These are phyloP conservation scores for Calonectria multiphialidica DNA, from an alignment of 2,329 filamentous ascomycete species.

Conservation along the genomic window DNA sequence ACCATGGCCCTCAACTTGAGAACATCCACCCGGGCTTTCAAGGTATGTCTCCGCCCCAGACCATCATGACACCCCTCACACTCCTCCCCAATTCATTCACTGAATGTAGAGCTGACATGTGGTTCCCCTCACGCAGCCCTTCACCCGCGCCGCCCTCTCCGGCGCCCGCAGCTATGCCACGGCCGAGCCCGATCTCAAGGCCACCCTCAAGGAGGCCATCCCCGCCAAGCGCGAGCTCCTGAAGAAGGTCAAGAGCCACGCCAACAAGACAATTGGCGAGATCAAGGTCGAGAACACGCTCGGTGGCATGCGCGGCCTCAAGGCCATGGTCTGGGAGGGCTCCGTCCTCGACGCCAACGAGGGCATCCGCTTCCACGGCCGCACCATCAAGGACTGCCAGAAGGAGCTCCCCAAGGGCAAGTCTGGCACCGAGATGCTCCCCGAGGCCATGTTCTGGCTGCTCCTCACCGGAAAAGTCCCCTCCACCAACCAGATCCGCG, in stretches of 20 bases:
- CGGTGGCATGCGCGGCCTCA: slow-evolving; percentile 96
- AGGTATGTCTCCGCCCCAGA: slow-evolving; percentile 59
- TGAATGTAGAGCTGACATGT: slow-evolving; percentile 6
- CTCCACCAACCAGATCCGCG: slow-evolving; percentile 82
- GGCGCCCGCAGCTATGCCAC: slow-evolving; percentile 74
- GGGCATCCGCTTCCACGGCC: slow-evolving; percentile 97
- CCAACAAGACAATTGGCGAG: slow-evolving; percentile 86
- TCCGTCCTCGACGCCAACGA: slow-evolving; percentile 97
- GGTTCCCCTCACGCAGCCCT: slow-evolving; percentile 37
- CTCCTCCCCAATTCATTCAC: no score
- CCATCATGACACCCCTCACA: not conserved
- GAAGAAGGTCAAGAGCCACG: slow-evolving; percentile 91
- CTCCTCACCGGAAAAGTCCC: slow-evolving; percentile 94
- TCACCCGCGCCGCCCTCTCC: slow-evolving; percentile 47
- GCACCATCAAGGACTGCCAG: slow-evolving; percentile 98
- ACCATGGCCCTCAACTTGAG: slow-evolving; percentile 75
- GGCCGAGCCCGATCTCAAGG: slow-evolving; percentile 89
- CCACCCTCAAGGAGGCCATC: slow-evolving; percentile 84
- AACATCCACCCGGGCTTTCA: slow-evolving; percentile 71
- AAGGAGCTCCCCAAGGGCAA: slow-evolving; percentile 92
- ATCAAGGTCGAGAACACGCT: slow-evolving; percentile 95
- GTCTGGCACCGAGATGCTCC: slow-evolving; percentile 95
- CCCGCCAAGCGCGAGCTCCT: slow-evolving; percentile 93
- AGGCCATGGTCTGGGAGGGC: slow-evolving; percentile 99
- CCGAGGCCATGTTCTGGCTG: slow-evolving; percentile 99